Base-by-base conservation (phyloP, 352 stramenopile species). In the Globisporangium nodosum region DNA sequence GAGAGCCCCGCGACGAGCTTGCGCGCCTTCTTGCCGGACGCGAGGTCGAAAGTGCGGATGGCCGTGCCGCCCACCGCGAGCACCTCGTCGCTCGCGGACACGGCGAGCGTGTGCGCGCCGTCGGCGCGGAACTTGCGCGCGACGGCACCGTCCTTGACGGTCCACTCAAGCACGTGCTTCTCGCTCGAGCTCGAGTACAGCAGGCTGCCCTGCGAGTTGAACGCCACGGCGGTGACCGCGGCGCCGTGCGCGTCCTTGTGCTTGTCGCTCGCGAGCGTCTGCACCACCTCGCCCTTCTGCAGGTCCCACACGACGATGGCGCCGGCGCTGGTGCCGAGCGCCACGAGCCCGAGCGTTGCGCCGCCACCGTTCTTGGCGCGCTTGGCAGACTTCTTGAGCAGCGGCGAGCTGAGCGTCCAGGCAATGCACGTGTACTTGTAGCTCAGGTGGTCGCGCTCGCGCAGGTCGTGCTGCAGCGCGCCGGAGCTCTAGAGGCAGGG, bases 141-240 rank as follows among this genome's bases (percentile, higher is more conserved):
- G 13, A 92, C 68, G 7, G 64, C 45, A 49, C 61, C 78, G 46
- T 71, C 76, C 57, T 68, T 63, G 31, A 94, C 64, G 58, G 73
- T 87, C 82, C 82, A 94, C 61, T 94, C 82, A 15, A 90, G 67
- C 54, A 90, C 76, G 61, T 91, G 62, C 69, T 90, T 90, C 55
- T 92, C 85, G 51, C 64, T 77, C 9, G 82, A 74, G 61, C 74
- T 79, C 42, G 77, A 76, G 68, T 87, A 94, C 15, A 94, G 65
- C 47, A 85, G 49, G 31, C 61, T 83, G 50, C 82, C 81, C 54
- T 86, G 74, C 27, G 73, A 62, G 66, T 90, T 88, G 66, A 94
- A 94, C 13, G 68, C 75, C 11, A 94, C 60, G 49, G 87, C 81
- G 42, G 76, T 72, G 31, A 91, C 70, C 1, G 80, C 79, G 6